A percentile compares a stretch with the other conserved stretches of the same genome.
phyloP scores from a whole-genome alignment of 129 eudicot genomes.

The Chrysanthemum makinoi region DNA sequence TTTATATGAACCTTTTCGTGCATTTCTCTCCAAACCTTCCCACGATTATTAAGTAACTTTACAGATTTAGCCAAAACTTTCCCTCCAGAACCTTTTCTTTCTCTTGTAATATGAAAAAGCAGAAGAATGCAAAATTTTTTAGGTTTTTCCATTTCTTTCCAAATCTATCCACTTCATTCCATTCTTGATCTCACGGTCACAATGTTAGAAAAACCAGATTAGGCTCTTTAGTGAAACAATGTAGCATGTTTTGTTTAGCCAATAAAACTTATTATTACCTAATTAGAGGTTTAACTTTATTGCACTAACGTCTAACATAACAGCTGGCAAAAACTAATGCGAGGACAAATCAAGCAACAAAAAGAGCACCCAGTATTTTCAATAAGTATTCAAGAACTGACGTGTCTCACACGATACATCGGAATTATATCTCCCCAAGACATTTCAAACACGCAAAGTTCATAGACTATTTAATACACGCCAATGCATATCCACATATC shows the following conservation, averaged over 20 bases:
- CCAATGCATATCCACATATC: neutral
- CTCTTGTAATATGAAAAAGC: too few relatives aligned
- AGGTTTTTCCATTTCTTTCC: neutral
- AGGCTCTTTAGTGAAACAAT: too few relatives aligned
- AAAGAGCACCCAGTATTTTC: neutral
- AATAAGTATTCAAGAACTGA: neutral
- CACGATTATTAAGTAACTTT: neutral
- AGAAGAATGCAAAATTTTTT: too few relatives aligned
- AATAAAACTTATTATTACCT: neutral
- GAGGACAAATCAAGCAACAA: neutral
- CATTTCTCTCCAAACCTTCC: too few relatives aligned
- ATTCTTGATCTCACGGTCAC: neutral
- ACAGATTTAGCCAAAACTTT: too few relatives aligned
- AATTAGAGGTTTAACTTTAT: neutral
- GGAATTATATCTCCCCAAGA: neutral
- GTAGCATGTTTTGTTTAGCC: neutral
- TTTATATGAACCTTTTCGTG: too few relatives aligned
- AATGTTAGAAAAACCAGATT: too few relatives aligned
- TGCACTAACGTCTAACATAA: neutral
- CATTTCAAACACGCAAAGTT: slow-evolving; percentile 5
- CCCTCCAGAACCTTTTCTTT: too few relatives aligned
- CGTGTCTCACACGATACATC: neutral
- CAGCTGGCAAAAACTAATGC: neutral
- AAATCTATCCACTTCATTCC: neutral
- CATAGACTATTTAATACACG: neutral